Base-by-base conservation (phyloP, 768 basidiomycete species). In the Tylopilus rubrobrunneus region DNA sequence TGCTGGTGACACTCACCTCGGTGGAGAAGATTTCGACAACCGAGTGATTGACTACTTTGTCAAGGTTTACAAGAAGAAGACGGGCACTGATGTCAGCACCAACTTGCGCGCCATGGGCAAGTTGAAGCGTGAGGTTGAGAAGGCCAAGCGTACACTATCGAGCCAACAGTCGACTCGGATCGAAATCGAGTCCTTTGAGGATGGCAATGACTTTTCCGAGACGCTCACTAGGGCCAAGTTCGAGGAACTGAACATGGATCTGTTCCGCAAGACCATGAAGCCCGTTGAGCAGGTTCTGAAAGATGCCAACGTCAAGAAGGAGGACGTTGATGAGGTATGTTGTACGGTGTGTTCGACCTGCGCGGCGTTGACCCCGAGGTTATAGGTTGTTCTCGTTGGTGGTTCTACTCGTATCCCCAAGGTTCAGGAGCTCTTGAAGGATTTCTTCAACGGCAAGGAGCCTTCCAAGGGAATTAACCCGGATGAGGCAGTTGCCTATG, bases 331-430 rank as follows among this genome's bases (percentile, higher is more conserved):
- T 59, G 95, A 98, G 76, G 89, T 87, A 43, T 39, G 76, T 70
- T 25, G 37, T 42, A 5, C 5, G 45, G 0, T n/a, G 7, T 23
- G 0, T 25, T 19, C 2, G 0, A 11, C 1, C 10, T 33, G 19
- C 1, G 25, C 4, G 4, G 19, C 1, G 5, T 40, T 60, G 10
- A 60, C 12, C 0, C 7, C 3, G 3, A 1, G 7, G 34, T 2
- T 28, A 6, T 46, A 85, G 87, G 78, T 92, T 59, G 89, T 93
- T 47, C 91, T 96, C 49, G 93, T 96, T 56, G 93, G 93, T 73
- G 93, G 93, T 73, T 98, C 96, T 28, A 99, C 96, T 62, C 95
- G 96, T 86, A 99, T 99, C 66, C 96, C 96, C 73, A 97, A 97
- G 79, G 93, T 99, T 60, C 95, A 98, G 68, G 92, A 97, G 66